A percentile compares a stretch with the other conserved stretches of the same genome.
phyloP scores from a whole-genome alignment of 2,329 filamentous ascomycete species.

The Colletotrichum aenigma region DNA sequence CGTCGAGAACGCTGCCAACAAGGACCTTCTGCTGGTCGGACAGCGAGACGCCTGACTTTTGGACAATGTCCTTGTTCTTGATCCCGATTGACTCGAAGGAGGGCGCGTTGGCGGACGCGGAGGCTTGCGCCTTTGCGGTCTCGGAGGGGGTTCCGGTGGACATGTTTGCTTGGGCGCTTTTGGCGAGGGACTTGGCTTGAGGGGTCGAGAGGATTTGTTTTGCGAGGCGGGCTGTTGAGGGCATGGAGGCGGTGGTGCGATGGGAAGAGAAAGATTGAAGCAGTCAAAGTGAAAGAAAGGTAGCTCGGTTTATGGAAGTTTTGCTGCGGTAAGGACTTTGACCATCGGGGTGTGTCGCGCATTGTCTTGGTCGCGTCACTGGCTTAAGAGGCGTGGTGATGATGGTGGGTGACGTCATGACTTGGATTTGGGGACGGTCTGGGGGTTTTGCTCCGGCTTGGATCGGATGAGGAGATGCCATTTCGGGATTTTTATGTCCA shows the following conservation, averaged over 20 bases:
- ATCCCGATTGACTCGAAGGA: constrained; percentile 40
- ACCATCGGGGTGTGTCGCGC: background rate
- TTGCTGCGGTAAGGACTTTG: background rate
- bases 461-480: background rate
- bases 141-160: constrained; percentile 29
- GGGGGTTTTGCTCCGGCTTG: background rate
- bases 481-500: background rate
- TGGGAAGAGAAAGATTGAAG: background rate
- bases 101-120: constrained; percentile 9
- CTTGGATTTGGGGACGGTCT: background rate
- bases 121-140: constrained; percentile 28
- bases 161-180: constrained; percentile 26
- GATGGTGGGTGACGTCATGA: constrained; percentile 20
- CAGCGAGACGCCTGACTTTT: constrained; percentile 54
- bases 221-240: constrained; percentile 8
- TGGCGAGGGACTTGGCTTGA: constrained; percentile 17
- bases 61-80: constrained; percentile 58
- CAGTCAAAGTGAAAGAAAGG: accelerated
- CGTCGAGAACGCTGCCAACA: constrained; percentile 63
- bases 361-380: constrained; percentile 15
- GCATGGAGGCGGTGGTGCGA: background rate
- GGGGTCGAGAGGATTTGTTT: constrained; percentile 11
- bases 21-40: constrained; percentile 55
- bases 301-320: background rate
- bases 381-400: background rate